phyloP scores from a whole-genome alignment of 2,329 filamentous ascomycete genomes.

The Thielaviopsis populi region DNA sequence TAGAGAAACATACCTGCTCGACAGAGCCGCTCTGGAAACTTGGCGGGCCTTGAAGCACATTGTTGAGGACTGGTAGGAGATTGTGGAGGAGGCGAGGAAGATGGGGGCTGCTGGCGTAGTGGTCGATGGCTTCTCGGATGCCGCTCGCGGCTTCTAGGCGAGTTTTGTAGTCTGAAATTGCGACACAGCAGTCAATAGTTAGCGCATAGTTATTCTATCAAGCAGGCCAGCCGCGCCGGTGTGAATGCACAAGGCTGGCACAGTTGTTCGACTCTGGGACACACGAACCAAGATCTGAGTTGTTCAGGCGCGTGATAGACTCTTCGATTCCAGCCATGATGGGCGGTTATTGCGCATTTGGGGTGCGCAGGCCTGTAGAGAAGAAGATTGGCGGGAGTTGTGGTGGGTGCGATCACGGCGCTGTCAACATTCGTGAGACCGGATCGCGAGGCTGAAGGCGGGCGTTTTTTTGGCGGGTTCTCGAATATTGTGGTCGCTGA shows the following conservation, averaged over 20 bases:
- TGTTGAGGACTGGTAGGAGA: constrained; percentile 79
- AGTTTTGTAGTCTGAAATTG: constrained; percentile 34
- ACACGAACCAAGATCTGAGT: constrained; percentile 38
- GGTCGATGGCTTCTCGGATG: constrained; percentile 80
- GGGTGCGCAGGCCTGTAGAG: constrained; percentile 1
- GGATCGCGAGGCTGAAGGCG: constrained; percentile 1
- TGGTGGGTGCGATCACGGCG: not conserved
- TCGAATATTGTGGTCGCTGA: not conserved
- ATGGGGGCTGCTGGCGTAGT: constrained; percentile 62
- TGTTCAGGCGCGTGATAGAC: constrained; percentile 45
- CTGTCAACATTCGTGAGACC: not conserved
- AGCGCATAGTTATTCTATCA: not conserved
- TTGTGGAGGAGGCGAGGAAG: constrained; percentile 74
- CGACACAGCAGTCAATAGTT: not conserved
- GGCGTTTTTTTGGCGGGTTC: not conserved
- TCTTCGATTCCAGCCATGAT: constrained; percentile 40
- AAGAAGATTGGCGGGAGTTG: not conserved
- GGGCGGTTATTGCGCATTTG: constrained; percentile 5
- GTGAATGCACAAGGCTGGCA: not conserved
- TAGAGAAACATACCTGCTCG: constrained; percentile 53
- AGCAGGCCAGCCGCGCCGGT: not conserved
- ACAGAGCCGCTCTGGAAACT: constrained; percentile 81
- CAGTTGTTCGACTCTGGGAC: not conserved
- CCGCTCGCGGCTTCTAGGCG: constrained; percentile 73
- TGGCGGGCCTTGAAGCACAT: constrained; percentile 68